Percentiles rank a stretch among this genome's conserved stretches.
phyloP scores from a whole-genome alignment of 108 stramenopile genomes.

The Epithemia pelagica region DNA sequence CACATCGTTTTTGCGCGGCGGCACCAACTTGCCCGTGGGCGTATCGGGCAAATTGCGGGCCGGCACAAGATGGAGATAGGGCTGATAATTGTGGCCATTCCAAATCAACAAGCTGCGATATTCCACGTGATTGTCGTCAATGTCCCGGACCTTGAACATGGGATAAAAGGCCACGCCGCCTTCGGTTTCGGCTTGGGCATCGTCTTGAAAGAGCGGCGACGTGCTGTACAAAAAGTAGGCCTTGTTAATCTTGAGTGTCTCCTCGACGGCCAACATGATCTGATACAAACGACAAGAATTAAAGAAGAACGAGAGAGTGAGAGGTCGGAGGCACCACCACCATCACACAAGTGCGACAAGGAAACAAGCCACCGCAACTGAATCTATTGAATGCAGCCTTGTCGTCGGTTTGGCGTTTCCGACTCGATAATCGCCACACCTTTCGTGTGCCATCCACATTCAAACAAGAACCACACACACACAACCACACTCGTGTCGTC shows the following conservation, averaged over 20 bases:
- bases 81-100: conserved; percentile 8
- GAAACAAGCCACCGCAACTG: no score
- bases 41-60: not conserved
- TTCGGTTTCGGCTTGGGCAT: not conserved
- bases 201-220: not conserved
- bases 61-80: not conserved
- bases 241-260: not conserved
- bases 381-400: no score
- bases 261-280: not conserved
- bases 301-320: not conserved
- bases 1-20: conserved; percentile 1
- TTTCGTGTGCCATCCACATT: no score
- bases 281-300: not conserved
- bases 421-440: no score
- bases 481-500: no score
- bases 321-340: no score
- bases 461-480: no score
- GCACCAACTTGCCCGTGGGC: not conserved
- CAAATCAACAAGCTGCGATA: not conserved
- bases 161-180: not conserved
- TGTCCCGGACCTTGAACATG: conserved; percentile 3
- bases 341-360: no score
- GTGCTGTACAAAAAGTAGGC: not conserved
- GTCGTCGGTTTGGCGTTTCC: no score
- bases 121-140: conserved; percentile 1